phyloP scores from a whole-genome alignment of 139 green algal genomes.

The Gonium pectorale region DNA sequence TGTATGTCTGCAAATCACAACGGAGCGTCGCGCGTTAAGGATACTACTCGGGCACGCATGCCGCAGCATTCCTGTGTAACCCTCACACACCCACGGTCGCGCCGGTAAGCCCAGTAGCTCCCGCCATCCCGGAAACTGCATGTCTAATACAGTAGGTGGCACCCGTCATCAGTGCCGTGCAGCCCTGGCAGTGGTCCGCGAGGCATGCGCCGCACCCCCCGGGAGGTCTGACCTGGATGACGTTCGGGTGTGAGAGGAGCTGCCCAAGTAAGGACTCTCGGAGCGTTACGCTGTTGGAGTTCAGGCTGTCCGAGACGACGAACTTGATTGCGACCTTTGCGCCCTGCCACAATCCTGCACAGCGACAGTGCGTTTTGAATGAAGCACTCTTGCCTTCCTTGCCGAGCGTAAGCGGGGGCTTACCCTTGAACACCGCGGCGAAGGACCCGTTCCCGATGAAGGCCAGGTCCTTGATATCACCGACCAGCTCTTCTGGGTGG shows the following conservation, averaged over 20 bases:
- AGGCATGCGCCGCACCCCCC: too few relatives aligned
- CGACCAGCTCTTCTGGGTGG: constrained; percentile 30
- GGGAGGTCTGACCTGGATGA: constrained; percentile 39
- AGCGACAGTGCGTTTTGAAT: background rate
- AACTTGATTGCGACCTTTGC: constrained; percentile 47
- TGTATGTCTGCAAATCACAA: constrained; percentile 47
- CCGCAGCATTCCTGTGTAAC: too few relatives aligned
- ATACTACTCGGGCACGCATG: too few relatives aligned
- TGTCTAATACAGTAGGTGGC: too few relatives aligned
- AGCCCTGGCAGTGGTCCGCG: too few relatives aligned
- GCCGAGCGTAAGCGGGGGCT: too few relatives aligned
- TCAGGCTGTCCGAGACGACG: constrained; percentile 37
- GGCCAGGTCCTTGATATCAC: constrained; percentile 41
- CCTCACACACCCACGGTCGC: too few relatives aligned
- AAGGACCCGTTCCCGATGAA: constrained; percentile 49
- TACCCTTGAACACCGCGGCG: constrained; percentile 43
- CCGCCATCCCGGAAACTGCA: too few relatives aligned
- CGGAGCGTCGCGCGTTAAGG: too few relatives aligned
- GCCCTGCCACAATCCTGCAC: constrained; percentile 34
- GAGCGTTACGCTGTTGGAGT: constrained; percentile 38
- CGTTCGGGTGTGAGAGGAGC: constrained; percentile 39
- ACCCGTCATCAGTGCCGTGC: too few relatives aligned
- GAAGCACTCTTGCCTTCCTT: too few relatives aligned
- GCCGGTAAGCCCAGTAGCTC: too few relatives aligned
- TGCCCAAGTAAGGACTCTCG: constrained; percentile 41